Evolutionary conservation across 176 grass and related monocot genomes (phyloP).

Genomic region (Saccharum spontaneum): DNA sequence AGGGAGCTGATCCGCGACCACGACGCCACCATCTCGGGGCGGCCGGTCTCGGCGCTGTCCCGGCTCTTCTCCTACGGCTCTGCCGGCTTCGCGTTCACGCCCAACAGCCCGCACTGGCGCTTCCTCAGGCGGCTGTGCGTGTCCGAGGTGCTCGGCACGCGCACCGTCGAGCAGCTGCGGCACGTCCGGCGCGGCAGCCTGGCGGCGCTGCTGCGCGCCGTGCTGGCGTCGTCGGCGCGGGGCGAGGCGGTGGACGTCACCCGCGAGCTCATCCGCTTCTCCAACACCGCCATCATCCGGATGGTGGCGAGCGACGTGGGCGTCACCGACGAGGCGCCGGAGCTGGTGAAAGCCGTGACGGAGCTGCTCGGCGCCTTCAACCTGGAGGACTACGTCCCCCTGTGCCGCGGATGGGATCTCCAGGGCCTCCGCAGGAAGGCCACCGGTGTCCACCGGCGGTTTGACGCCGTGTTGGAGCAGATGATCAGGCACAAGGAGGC

Average conservation of each 20-base stretch:
- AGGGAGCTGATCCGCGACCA: constrained; percentile 47
- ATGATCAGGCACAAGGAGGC: constrained; percentile 58
- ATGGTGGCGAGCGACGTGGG: constrained; percentile 48
- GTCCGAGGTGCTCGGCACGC: constrained; percentile 58
- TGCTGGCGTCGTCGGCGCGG: not conserved
- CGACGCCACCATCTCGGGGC: constrained; percentile 60
- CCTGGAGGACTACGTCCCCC: constrained; percentile 49
- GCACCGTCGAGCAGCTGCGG: constrained; percentile 60
- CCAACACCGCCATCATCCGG: constrained; percentile 49
- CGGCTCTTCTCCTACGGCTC: constrained; percentile 55
- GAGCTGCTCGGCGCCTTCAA: constrained; percentile 70
- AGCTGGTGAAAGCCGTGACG: constrained; percentile 49
- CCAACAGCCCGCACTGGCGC: constrained; percentile 60
- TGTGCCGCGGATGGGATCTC: constrained; percentile 60
- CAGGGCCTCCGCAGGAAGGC: constrained; percentile 61
- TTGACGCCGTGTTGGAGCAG: constrained; percentile 64
- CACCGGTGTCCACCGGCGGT: constrained; percentile 41
- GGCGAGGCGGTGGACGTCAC: constrained; percentile 35
- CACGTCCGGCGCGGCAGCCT: constrained; percentile 49
- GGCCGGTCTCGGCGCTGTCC: constrained; percentile 45
- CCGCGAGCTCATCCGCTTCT: constrained; percentile 52
- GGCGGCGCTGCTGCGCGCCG: not conserved
- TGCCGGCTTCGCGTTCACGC: constrained; percentile 65
- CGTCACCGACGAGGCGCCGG: constrained; percentile 41
- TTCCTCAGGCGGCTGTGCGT: constrained; percentile 68